Percentiles rank a stretch among this genome's conserved stretches.
These are phyloP conservation scores for Arthrobotrys entomopaga DNA, from an alignment of 2,329 filamentous ascomycete genomes.

Conservation along the genomic window DNA sequence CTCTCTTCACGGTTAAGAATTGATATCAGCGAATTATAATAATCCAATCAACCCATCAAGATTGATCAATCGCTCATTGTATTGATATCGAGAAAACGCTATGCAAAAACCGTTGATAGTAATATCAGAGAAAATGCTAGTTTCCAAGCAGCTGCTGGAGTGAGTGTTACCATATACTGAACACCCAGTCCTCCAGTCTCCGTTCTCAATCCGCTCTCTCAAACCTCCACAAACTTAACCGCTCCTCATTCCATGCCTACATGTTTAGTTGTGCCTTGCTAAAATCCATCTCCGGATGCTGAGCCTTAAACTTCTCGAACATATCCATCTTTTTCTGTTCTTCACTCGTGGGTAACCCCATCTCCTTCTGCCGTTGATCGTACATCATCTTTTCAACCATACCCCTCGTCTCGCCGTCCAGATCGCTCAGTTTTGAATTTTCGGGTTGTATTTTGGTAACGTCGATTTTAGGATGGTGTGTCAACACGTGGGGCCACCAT, in stretches of 20 bases:
- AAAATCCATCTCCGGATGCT: constrained; percentile 80
- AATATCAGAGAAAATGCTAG: too few relatives aligned
- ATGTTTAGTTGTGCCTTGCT: constrained; percentile 72
- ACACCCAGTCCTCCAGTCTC: too few relatives aligned
- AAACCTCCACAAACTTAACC: too few relatives aligned
- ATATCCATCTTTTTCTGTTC: constrained; percentile 96
- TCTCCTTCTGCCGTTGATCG: constrained; percentile 96
- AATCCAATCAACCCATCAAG: too few relatives aligned
- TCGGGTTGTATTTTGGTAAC: constrained; percentile 94
- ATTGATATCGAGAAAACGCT: too few relatives aligned
- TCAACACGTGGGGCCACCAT: constrained; percentile 97
- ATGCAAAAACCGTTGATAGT: too few relatives aligned
- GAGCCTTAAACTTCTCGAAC: constrained; percentile 87
- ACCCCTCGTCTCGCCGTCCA: constrained; percentile 90
- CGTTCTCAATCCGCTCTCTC: too few relatives aligned
- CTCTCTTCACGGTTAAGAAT: too few relatives aligned
- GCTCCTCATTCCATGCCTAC: constrained; percentile 1
- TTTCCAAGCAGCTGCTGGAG: too few relatives aligned
- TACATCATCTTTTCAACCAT: constrained; percentile 99
- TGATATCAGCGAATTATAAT: too few relatives aligned
- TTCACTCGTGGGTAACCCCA: constrained; percentile 86
- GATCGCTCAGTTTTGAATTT: constrained; percentile 86
- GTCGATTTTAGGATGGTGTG: constrained; percentile 87
- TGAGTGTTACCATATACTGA: too few relatives aligned
- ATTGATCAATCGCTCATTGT: too few relatives aligned